Evolutionary conservation across 257 asterid genomes (phyloP), one percentile per base, ranked within the genome.

Genomic region (Nicotiana paniculata): DNA sequence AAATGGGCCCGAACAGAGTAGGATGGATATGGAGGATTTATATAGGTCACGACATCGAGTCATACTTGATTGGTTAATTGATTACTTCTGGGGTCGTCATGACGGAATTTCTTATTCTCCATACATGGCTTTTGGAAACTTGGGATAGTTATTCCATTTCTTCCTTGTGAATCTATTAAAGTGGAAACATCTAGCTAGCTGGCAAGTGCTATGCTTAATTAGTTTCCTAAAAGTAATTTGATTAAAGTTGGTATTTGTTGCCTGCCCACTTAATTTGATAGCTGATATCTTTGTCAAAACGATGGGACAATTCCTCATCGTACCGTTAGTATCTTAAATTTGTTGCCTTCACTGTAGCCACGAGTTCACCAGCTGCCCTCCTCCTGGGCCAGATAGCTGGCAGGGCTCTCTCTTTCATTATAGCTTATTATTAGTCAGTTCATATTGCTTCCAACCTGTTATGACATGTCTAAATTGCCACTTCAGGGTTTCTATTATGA

Each of bases 401-500:
- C 61, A 74, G 63, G 62, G 79, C 2, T 11, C 57, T 51, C 79
- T 46, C 30, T 58, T 53, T 86, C 62, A 35, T 28, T 64, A 35
- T 77, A 70, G 63, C 77, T 81, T 32, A 33, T 16, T 51, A 26
- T 72, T 68, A 70, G 32, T 26, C 62, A 51, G 79, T 74, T 74
- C 2, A 26, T 48, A 74, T 74, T 48, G 0, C 79, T 24, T n/a
- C 84, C 81, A 33, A 77, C 43, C 21, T 80, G 54, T 83, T 65
- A 65, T 81, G 85, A 79, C 81, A 70, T 79, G 83, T 80, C 68
- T 77, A 62, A 79, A 48, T 58, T 86, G 64, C 82, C 64, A 80
- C 67, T 88, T 81, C 92, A 94, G 98, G 99, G 99, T n/a, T 96
- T 96, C 84, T 96, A 92, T 86, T 96, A 96, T 85, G 99, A 96